These are phyloP conservation scores for Aegle marmelos DNA, from an alignment of 345 rosid genomes.

Conservation along the genomic window DNA sequence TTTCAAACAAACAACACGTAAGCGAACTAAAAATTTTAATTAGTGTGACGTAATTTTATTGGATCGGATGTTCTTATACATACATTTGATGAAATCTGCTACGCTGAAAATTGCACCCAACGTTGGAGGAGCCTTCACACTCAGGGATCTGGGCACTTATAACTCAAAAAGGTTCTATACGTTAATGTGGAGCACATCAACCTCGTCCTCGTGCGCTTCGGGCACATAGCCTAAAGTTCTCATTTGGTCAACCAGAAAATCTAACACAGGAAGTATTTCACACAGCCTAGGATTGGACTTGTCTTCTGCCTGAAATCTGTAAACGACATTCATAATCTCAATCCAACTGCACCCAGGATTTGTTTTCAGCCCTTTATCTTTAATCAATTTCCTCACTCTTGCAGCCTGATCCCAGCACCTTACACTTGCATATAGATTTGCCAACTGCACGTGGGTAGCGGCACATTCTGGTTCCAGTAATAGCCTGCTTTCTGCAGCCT, in stretches of 20 bases:
- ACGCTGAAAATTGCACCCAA: neutral
- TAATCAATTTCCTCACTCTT: constrained; percentile 70
- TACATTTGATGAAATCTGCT: too few relatives aligned
- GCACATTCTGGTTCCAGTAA: constrained; percentile 73
- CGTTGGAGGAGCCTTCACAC: neutral
- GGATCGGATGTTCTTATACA: neutral
- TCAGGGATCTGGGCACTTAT: neutral
- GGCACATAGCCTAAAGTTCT: constrained; percentile 25
- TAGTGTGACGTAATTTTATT: too few relatives aligned
- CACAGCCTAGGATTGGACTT: constrained; percentile 32
- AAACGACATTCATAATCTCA: constrained; percentile 61
- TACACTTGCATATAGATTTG: constrained; percentile 71
- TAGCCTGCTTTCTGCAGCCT: constrained; percentile 78
- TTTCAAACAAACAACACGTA: too few relatives aligned
- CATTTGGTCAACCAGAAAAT: constrained; percentile 53
- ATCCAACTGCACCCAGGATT: constrained; percentile 87
- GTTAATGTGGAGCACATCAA: neutral
- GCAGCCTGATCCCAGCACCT: constrained; percentile 71
- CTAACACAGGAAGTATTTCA: constrained; percentile 45
- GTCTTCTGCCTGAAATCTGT: constrained; percentile 75
- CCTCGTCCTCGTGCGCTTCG: constrained; percentile 23
- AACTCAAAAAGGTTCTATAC: neutral
- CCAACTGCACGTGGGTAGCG: constrained; percentile 74
- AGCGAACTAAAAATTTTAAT: too few relatives aligned
- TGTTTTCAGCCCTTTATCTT: constrained; percentile 67